Conservation (phyloP, 257 asterid species). For the Penstemon davidsonii region DNA sequence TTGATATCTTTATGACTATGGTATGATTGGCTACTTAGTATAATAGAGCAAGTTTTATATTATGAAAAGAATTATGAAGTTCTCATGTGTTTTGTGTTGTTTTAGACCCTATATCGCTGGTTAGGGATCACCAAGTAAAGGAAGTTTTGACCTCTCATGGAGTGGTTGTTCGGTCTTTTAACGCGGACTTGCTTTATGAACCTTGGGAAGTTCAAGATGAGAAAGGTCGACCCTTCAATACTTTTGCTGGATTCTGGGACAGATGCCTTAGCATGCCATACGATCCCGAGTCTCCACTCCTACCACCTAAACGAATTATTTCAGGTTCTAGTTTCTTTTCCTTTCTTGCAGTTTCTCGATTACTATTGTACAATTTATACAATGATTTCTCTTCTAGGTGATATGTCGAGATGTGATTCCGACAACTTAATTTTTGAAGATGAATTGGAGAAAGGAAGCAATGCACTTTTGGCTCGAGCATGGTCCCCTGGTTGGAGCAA, state of each 20-base stretch:
- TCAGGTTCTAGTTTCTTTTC: slow-evolving; percentile 45
- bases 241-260: slow-evolving; percentile 83
- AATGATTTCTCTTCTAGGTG: slow-evolving; percentile 43
- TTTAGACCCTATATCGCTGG: slow-evolving; percentile 86
- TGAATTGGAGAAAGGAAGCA: slow-evolving; percentile 87
- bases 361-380: not conserved
- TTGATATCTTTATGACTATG: not conserved
- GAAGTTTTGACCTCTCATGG: slow-evolving; percentile 74
- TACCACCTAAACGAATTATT: slow-evolving; percentile 79
- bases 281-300: slow-evolving; percentile 91
- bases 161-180: slow-evolving; percentile 67
- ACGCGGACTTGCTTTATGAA: slow-evolving; percentile 84
- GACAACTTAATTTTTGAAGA: slow-evolving; percentile 74
- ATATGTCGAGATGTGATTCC: slow-evolving; percentile 59
- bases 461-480: slow-evolving; percentile 89
- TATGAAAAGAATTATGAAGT: slow-evolving; percentile 14
- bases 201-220: slow-evolving; percentile 88
- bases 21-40: not conserved
- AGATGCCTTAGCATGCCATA: slow-evolving; percentile 89
- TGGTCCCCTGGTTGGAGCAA: slow-evolving; percentile 98
- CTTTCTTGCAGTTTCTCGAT: too few species aligned
- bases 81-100: slow-evolving; percentile 14
- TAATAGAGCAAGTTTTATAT: not conserved
- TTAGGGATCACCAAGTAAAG: slow-evolving; percentile 85
- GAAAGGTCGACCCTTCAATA: slow-evolving; percentile 66